Base-by-base conservation (phyloP, 176 grass and related monocot species). In the Oryza meridionalis region DNA sequence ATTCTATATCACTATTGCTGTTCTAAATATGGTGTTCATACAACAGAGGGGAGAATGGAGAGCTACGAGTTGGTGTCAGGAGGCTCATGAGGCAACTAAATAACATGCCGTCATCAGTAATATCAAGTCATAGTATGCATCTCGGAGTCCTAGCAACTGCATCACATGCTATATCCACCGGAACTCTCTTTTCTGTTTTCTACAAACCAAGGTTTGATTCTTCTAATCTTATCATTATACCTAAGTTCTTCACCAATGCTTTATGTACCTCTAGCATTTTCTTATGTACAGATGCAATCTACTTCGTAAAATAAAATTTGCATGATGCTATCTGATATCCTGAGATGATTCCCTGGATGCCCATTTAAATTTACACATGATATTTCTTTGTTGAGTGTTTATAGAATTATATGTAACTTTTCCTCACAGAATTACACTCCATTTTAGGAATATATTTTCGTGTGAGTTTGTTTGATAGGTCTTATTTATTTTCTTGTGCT, bases 121-220 rank as follows among this genome's bases (percentile, higher is more conserved):
- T 97, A 83, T 97, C 94, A 76, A 94, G 92, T 69, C 92, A 97
- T 82, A 97, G 88, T 86, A 97, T 97, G 94, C 94, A 97, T 87
- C 86, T 97, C 67, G 94, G 94, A 29, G 94, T 97, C 17, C 90
- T 97, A 63, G 94, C 94, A 78, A 97, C 94, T 63, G 94, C 94
- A 43, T 94, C 90, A 29, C 94, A 97, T 81, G 92, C 94, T 72
- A 86, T 97, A 42, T 83, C 84, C 12, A 97, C 92, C 24, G 85
- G 89, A 81, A 88, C 90, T 64, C 84, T 91, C 12, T 97, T 97
- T 86, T 91, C 86, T 38, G 88, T 94, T 77, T 97, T 92, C 67
- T 97, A 97, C 86, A 97, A 97, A 78, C 94, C 94, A 70, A 97
- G 94, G 94, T 97, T 78, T 22, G 47, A 59, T 43, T 65, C 33